These are phyloP conservation scores for Neurospora africana DNA, from an alignment of 495 filamentous ascomycete species.

Conservation along the genomic window DNA sequence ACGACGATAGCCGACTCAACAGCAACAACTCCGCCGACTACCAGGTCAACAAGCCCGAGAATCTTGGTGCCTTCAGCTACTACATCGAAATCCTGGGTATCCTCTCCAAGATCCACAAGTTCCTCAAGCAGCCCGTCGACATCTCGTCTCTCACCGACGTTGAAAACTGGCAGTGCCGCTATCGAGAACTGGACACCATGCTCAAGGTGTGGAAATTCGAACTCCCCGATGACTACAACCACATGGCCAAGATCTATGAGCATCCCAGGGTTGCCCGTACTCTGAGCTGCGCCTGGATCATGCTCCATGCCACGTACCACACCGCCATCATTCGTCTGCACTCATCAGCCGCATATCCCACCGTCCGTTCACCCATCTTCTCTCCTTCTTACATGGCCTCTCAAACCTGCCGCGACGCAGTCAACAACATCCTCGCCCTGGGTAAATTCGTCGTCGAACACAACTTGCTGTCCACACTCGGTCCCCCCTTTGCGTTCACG, in stretches of 20 bases:
- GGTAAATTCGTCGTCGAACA: conserved; percentile 63
- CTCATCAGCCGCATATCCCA: conserved; percentile 87
- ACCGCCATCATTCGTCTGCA: conserved; percentile 81
- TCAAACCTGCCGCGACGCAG: conserved; percentile 69
- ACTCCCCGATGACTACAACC: conserved; percentile 70
- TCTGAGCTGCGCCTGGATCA: conserved; percentile 73
- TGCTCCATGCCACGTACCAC: conserved; percentile 67
- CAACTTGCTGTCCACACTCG: conserved; percentile 65
- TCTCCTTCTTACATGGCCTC: conserved; percentile 72
- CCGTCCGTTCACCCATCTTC: conserved; percentile 74
- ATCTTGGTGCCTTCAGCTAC: conserved; percentile 74
- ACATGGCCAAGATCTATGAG: conserved; percentile 58
- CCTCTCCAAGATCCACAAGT: conserved; percentile 72
- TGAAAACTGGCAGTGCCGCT: conserved; percentile 77
- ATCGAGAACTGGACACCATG: conserved; percentile 69
- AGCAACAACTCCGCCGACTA: conserved; percentile 39
- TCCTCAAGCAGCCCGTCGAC: conserved; percentile 78
- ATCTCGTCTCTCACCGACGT: conserved; percentile 75
- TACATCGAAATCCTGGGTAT: conserved; percentile 82
- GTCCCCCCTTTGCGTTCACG: conserved; percentile 80
- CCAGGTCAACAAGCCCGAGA: conserved; percentile 59
- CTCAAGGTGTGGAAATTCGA: conserved; percentile 74
- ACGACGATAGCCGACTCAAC: conserved; percentile 15
- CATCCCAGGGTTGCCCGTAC: conserved; percentile 51
- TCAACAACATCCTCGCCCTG: conserved; percentile 71